Conservation (phyloP, 2,329 filamentous ascomycete genomes). For the Atkinsonella hypoxylon region DNA sequence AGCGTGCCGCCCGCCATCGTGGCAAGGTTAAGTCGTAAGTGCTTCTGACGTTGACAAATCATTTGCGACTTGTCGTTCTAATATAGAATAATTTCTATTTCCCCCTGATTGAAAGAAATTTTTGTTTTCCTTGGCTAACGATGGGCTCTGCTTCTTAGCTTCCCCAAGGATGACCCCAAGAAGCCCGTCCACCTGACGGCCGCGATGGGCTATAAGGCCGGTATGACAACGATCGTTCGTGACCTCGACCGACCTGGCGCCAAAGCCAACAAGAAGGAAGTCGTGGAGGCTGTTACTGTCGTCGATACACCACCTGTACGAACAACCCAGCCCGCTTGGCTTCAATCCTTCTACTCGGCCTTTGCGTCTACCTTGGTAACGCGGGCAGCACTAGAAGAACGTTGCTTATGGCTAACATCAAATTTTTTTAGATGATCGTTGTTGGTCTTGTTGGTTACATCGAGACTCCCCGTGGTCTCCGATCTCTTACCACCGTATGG, state of each 20-base stretch:
- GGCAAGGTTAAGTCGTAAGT: slow-evolving; percentile 98
- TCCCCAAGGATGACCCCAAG: slow-evolving; percentile 99
- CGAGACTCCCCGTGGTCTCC: slow-evolving; percentile 97
- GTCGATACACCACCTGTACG: slow-evolving; percentile 93
- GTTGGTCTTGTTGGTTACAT: slow-evolving; percentile 99
- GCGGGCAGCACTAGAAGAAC: background rate
- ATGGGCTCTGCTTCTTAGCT: slow-evolving; percentile 39
- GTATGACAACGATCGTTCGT: slow-evolving; percentile 99
- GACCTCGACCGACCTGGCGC: slow-evolving; percentile 98
- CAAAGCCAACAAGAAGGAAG: slow-evolving; percentile 99
- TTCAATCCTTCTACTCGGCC: slow-evolving; percentile 26
- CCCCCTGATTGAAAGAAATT: no score
- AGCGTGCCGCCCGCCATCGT: slow-evolving; percentile 87
- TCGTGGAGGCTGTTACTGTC: slow-evolving; percentile 79
- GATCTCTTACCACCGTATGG: slow-evolving; percentile 99
- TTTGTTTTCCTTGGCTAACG: no score
- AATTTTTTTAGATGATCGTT: slow-evolving; percentile 79
- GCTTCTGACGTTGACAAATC: slow-evolving; percentile 10
- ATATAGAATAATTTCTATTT: background rate
- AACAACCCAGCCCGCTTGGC: slow-evolving; percentile 73
- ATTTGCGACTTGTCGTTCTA: background rate
- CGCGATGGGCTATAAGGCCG: slow-evolving; percentile 98
- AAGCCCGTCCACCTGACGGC: slow-evolving; percentile 98
- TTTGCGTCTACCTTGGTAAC: background rate
- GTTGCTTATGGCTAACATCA: slow-evolving; percentile 59